Evolutionary conservation across 805 yeast species (phyloP), one percentile per base, ranked within the genome.

Genomic region (Barnettozyma botsteinii): DNA sequence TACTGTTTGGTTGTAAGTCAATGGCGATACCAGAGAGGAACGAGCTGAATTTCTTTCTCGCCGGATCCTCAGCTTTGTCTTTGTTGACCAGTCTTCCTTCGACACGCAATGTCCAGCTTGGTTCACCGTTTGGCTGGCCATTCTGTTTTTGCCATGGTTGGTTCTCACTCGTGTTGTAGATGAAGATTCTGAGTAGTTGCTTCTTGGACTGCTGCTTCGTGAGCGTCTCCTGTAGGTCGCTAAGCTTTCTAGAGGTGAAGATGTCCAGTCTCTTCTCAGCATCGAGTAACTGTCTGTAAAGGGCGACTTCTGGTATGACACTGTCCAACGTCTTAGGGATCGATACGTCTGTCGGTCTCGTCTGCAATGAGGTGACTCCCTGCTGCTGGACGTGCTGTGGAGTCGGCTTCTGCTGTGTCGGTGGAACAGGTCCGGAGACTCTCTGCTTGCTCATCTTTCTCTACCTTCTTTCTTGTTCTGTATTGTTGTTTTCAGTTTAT

Each of bases 141-240:
- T 48, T 46, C 57, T 81, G 87, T 95, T 96, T 89, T 28, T 84
- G 91, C 98, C 98, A 93, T 32, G 91, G 85, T 64, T 91, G 98
- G 58, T 85, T 85, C 46, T 81, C 85, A 23, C 83, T 68, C 5
- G 86, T 81, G 57, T 85, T 87, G 53, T 89, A 87, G 15, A 93
- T 69, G 56, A 80, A 91, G 14, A 93, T 74, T 41, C 98, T 75
- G 51, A 93, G 69, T 12, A 72, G 69, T 38, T 83, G 81, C 27
- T 77, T 77, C 46, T 74, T 75, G 23, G 50, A 54, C 7, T 52
- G 53, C 26, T 64, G 52, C 50, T 65, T 71, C 41, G 70, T 70
- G 45, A 70, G 64, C 59, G 67, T 70, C 43, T 89, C 95, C 58
- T 86, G 95, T 42, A 88, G 69, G 53, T 91, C 98, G 40, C 85